Evolutionary conservation across 768 basidiomycete genomes (phyloP).

Genomic region (Amylocystis lapponica): DNA sequence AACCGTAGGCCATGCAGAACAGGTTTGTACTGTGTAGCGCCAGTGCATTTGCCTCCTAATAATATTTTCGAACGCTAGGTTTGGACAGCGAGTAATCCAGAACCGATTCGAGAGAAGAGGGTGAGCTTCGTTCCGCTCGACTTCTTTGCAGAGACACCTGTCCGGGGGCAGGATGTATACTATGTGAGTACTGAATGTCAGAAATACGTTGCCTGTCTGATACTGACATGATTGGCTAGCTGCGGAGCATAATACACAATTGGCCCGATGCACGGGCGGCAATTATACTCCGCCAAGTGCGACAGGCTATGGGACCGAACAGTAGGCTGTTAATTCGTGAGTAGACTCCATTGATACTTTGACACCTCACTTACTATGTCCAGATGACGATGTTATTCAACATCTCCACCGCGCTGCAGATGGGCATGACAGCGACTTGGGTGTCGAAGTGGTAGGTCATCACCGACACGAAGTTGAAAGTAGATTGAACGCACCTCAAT

Average conservation of each 20-base stretch:
- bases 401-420: neutral
- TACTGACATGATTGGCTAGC: neutral
- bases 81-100: slow-evolving; percentile 30
- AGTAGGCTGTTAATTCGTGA: neutral
- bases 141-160: slow-evolving; percentile 34
- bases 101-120: slow-evolving; percentile 29
- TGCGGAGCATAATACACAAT: neutral
- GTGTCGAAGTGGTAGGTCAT: neutral
- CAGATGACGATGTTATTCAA: neutral
- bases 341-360: neutral
- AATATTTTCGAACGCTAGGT: slow-evolving; percentile 6
- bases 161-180: slow-evolving; percentile 33
- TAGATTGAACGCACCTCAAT: neutral
- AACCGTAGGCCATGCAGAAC: slow-evolving; percentile 26
- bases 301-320: neutral
- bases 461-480: neutral
- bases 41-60: neutral
- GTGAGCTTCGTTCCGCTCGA: slow-evolving; percentile 35
- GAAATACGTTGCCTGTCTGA: neutral
- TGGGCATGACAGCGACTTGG: neutral
- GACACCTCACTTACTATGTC: neutral
- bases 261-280: neutral
- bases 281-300: neutral
- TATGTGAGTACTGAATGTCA: slow-evolving; percentile 26
- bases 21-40: slow-evolving; percentile 4